These are phyloP conservation scores for Dovyalis caffra DNA, from an alignment of 345 rosid species.

Conservation along the genomic window DNA sequence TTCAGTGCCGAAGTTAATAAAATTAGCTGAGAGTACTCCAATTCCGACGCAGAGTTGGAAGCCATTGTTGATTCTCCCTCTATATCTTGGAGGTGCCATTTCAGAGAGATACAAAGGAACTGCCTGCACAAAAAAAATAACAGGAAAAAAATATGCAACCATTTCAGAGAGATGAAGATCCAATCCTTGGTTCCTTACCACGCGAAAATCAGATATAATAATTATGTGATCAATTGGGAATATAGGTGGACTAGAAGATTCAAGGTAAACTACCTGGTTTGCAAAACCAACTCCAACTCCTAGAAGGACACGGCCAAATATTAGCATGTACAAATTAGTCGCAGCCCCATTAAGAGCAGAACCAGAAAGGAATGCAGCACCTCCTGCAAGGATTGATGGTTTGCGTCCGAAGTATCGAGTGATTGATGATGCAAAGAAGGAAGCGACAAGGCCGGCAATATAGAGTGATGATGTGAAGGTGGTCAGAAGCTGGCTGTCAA, in stretches of 20 bases:
- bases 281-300: slow-evolving; percentile 75
- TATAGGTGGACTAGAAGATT: neutral
- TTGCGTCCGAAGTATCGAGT: slow-evolving; percentile 62
- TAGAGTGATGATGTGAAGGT: slow-evolving; percentile 79
- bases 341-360: slow-evolving; percentile 62
- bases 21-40: slow-evolving; percentile 55
- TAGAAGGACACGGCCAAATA: slow-evolving; percentile 64
- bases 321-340: slow-evolving; percentile 49
- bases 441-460: slow-evolving; percentile 59
- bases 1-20: slow-evolving; percentile 59
- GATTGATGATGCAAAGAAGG: slow-evolving; percentile 56
- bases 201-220: neutral
- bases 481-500: slow-evolving; percentile 65
- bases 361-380: slow-evolving; percentile 59
- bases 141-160: neutral
- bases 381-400: slow-evolving; percentile 58
- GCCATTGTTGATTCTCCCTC: slow-evolving; percentile 79
- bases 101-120: slow-evolving; percentile 82
- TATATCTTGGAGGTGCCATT: slow-evolving; percentile 73
- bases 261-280: slow-evolving; percentile 52
- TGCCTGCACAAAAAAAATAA: slow-evolving; percentile 40
- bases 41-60: slow-evolving; percentile 62
- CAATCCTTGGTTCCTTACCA: neutral
- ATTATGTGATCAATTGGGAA: neutral
- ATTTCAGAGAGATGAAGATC: neutral